These are phyloP conservation scores for Basipetospora sp. DNA, from an alignment of 2,329 filamentous ascomycete species.

Conservation along the genomic window DNA sequence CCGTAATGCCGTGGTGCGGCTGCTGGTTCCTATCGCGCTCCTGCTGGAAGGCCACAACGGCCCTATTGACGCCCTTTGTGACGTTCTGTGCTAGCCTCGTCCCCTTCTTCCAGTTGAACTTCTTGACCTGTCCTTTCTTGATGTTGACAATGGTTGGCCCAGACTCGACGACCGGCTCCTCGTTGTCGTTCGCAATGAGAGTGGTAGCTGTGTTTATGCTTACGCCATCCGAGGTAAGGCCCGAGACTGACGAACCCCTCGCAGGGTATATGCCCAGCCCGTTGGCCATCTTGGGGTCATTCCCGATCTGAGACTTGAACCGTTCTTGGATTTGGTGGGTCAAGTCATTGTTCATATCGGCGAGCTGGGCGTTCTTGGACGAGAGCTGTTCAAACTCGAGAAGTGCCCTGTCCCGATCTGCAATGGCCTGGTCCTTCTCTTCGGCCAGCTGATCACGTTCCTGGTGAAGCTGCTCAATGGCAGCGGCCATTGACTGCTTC, in stretches of 20 bases:
- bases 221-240: conserved; percentile 32
- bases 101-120: conserved; percentile 98
- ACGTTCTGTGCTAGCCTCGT: conserved; percentile 90
- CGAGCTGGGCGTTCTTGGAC: conserved; percentile 83
- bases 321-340: conserved; percentile 87
- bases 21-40: conserved; percentile 37
- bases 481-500: conserved; percentile 41
- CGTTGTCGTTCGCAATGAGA: conserved; percentile 45
- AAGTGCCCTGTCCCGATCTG: conserved; percentile 81
- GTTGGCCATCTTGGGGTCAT: conserved; percentile 33
- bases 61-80: conserved; percentile 83
- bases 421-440: conserved; percentile 67
- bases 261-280: conserved; percentile 44
- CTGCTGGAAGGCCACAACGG: conserved; percentile 59
- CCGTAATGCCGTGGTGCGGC: conserved; percentile 36
- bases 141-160: conserved; percentile 93
- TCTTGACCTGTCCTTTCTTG: conserved; percentile 82
- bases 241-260: conserved; percentile 32
- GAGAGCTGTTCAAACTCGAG: conserved; percentile 92
- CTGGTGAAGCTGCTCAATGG: conserved; percentile 45
- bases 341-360: conserved; percentile 88
- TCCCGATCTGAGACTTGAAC: conserved; percentile 63
- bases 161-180: conserved; percentile 51
- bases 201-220: conserved; percentile 45
- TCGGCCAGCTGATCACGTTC: conserved; percentile 72